Conservation (phyloP, 225 moss, liverwort and hornwort species). For the Physcomitrium patens region DNA sequence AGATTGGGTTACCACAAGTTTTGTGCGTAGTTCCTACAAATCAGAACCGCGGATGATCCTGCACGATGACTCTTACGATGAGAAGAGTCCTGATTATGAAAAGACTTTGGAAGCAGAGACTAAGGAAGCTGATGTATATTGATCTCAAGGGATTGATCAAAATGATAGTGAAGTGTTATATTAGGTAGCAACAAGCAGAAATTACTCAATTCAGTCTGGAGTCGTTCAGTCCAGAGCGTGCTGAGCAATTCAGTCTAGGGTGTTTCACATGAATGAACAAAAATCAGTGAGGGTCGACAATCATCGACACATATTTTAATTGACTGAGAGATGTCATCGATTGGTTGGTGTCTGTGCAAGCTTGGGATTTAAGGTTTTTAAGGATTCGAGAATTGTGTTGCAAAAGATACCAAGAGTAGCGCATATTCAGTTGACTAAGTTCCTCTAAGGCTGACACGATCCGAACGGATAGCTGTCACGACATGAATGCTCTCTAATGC, state of each 20-base stretch:
- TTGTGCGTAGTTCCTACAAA: conserved; percentile 24
- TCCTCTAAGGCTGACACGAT: too few relatives aligned
- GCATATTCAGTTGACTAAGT: too few relatives aligned
- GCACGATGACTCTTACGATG: conserved; percentile 18
- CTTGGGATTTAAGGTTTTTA: too few relatives aligned
- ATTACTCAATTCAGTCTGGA: background rate
- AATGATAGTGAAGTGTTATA: background rate
- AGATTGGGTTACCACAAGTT: conserved; percentile 42
- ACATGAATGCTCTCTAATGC: background rate
- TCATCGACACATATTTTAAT: background rate
- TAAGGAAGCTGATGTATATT: background rate
- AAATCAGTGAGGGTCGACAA: background rate
- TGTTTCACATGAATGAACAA: background rate
- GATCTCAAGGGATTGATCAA: background rate
- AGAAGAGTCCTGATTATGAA: background rate
- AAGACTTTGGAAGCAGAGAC: background rate
- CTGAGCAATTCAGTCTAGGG: background rate
- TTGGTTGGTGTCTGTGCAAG: too few relatives aligned
- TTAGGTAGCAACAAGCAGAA: background rate
- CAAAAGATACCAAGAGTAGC: too few relatives aligned
- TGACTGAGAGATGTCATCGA: too few relatives aligned
- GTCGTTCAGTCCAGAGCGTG: background rate
- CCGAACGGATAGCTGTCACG: too few relatives aligned
- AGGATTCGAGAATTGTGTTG: too few relatives aligned
- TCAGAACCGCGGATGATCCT: background rate